phyloP scores from a whole-genome alignment of 352 stramenopile genomes.

The Pythium scleroteichum region DNA sequence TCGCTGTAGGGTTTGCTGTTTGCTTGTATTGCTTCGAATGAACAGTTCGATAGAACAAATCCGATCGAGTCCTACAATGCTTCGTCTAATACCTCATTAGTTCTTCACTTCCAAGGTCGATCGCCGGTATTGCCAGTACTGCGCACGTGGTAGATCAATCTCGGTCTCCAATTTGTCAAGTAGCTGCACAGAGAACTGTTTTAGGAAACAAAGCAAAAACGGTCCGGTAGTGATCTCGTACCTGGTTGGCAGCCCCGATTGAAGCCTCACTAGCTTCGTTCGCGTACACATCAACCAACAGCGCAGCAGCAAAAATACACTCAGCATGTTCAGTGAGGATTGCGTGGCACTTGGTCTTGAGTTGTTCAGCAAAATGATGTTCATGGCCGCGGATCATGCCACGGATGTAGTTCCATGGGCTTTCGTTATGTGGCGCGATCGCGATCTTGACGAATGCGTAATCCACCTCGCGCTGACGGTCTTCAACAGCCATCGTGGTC shows the following conservation, averaged over 20 bases:
- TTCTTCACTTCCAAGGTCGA: slow-evolving; percentile 39
- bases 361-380: slow-evolving; percentile 33
- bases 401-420: slow-evolving; percentile 91
- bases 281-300: slow-evolving; percentile 74
- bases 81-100: slow-evolving; percentile 25
- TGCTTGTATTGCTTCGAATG: slow-evolving; percentile 27
- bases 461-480: slow-evolving; percentile 63
- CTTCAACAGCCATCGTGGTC: slow-evolving; percentile 32
- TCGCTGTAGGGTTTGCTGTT: slow-evolving; percentile 14
- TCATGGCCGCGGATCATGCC: slow-evolving; percentile 64
- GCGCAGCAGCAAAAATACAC: slow-evolving; percentile 68
- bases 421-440: slow-evolving; percentile 87
- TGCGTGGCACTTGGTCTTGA: slow-evolving; percentile 45
- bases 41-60: slow-evolving; percentile 12
- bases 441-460: slow-evolving; percentile 75
- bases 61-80: background rate
- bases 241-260: slow-evolving; percentile 40
- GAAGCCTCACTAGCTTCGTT: slow-evolving; percentile 48
- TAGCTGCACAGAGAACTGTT: slow-evolving; percentile 33
- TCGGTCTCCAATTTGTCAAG: slow-evolving; percentile 71
- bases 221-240: slow-evolving; percentile 7
- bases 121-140: slow-evolving; percentile 78
- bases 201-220: slow-evolving; percentile 1
- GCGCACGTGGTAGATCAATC: slow-evolving; percentile 65
- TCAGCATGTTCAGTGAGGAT: slow-evolving; percentile 45